These are phyloP conservation scores for Saturnispora quitensis DNA, from an alignment of 805 yeast genomes.

Conservation along the genomic window DNA sequence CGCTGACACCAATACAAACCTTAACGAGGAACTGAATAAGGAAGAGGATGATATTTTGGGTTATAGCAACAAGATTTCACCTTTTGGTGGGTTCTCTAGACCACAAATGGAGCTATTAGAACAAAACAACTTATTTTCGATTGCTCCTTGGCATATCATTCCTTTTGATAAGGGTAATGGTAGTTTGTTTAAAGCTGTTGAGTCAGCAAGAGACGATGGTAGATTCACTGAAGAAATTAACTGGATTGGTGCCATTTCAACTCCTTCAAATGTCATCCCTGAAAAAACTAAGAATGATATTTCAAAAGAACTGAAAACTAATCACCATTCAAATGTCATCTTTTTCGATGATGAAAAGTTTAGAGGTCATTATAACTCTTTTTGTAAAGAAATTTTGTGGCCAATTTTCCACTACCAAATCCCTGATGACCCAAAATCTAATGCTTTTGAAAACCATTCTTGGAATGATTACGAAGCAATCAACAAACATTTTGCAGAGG, in stretches of 20 bases:
- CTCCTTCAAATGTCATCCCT: constrained; percentile 81
- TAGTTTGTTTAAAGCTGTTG: constrained; percentile 77
- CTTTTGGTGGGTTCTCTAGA: constrained; percentile 68
- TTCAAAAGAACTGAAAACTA: constrained; percentile 33
- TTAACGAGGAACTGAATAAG: constrained; percentile 1
- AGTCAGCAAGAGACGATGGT: constrained; percentile 39
- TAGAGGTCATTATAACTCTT: constrained; percentile 84
- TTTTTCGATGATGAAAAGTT: constrained; percentile 70
- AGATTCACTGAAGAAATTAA: constrained; percentile 26
- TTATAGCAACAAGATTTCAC: constrained; percentile 34
- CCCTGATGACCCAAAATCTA: constrained; percentile 89
- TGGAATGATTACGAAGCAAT: constrained; percentile 76
- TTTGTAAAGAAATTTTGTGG: constrained; percentile 93
- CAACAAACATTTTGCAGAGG: constrained; percentile 74
- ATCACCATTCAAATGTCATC: constrained; percentile 55
- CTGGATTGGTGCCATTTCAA: constrained; percentile 91
- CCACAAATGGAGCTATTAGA: constrained; percentile 37
- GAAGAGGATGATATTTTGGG: constrained; percentile 11
- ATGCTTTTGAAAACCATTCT: constrained; percentile 91
- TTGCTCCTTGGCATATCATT: constrained; percentile 67
- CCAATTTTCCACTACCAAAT: constrained; percentile 90
- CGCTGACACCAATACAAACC: background rate
- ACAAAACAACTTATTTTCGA: constrained; percentile 39
- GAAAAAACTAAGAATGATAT: constrained; percentile 45
- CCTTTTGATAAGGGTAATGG: constrained; percentile 75